Evolutionary conservation across 331 rosid species (phyloP).

Genomic region (Dryas integrifolia): DNA sequence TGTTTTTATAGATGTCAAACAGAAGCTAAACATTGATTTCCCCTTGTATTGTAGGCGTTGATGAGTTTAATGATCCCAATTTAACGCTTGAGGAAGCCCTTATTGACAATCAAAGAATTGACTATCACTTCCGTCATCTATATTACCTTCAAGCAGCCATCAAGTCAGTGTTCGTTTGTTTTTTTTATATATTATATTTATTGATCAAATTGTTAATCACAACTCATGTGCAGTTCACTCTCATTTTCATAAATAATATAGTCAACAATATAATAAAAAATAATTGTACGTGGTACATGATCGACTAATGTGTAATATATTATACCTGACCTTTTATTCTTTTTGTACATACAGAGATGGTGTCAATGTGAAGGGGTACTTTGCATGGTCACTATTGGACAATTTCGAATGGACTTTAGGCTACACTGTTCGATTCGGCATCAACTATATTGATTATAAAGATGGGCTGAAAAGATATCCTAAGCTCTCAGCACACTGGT

Average conservation of each 20-base stretch:
- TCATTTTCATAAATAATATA: no score
- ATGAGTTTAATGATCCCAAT: slow-evolving; percentile 30
- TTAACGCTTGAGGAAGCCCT: slow-evolving; percentile 27
- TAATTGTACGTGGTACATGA: no score
- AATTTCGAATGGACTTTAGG: slow-evolving; percentile 60
- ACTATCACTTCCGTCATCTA: slow-evolving; percentile 36
- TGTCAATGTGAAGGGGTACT: slow-evolving; percentile 49
- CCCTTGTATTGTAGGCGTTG: slow-evolving; percentile 18
- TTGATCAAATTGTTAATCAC: not conserved
- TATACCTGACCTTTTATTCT: not conserved
- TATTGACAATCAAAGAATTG: slow-evolving; percentile 28
- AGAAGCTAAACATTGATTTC: not conserved
- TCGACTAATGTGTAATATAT: not conserved
- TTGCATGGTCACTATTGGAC: slow-evolving; percentile 71
- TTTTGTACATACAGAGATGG: slow-evolving; percentile 37
- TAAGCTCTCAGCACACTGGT: slow-evolving; percentile 59
- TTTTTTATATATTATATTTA: not conserved
- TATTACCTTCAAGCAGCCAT: slow-evolving; percentile 29
- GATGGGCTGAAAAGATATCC: slow-evolving; percentile 44
- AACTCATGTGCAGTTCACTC: no score
- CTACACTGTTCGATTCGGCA: slow-evolving; percentile 49
- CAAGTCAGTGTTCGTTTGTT: slow-evolving; percentile 12
- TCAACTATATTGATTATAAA: slow-evolving; percentile 48
- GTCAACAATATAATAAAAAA: no score
- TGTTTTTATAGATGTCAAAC: not conserved